phyloP scores from a whole-genome alignment of 176 grass and related monocot genomes.

The Ananas comosus region DNA sequence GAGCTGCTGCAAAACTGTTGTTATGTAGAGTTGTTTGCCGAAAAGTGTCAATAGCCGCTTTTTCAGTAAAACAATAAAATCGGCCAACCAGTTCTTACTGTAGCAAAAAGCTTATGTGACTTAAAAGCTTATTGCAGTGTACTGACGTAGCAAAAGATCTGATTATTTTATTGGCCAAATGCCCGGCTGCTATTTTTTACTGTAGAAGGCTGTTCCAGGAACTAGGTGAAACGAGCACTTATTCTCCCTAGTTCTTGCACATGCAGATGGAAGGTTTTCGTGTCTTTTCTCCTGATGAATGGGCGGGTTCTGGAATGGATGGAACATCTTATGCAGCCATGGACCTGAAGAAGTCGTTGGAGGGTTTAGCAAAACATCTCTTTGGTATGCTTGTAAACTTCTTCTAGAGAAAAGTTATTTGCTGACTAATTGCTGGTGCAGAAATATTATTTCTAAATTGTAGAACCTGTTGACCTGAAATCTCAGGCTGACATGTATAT shows the following conservation, averaged over 20 bases:
- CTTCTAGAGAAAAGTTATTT: background rate
- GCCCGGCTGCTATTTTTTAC: too few relatives aligned
- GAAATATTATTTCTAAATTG: background rate
- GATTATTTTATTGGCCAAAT: too few relatives aligned
- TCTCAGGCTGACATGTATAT: slow-evolving; percentile 4
- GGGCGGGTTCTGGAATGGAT: slow-evolving; percentile 69
- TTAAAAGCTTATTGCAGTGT: too few relatives aligned
- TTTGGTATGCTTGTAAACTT: slow-evolving; percentile 44
- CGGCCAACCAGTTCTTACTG: background rate
- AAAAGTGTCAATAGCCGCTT: too few relatives aligned
- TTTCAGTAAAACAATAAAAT: too few relatives aligned
- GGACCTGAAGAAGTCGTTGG: slow-evolving; percentile 75
- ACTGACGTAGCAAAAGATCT: too few relatives aligned
- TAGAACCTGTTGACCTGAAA: background rate
- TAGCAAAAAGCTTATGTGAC: too few relatives aligned
- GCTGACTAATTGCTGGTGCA: background rate
- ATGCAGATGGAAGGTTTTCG: slow-evolving; percentile 88
- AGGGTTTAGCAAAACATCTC: slow-evolving; percentile 87
- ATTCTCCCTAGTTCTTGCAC: slow-evolving; percentile 5
- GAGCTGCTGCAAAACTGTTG: background rate
- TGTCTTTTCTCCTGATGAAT: slow-evolving; percentile 78
- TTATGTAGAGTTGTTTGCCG: too few relatives aligned
- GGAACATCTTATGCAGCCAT: slow-evolving; percentile 65
- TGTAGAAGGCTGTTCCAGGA: too few relatives aligned
- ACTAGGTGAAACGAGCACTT: background rate